phyloP scores from a whole-genome alignment of 495 filamentous ascomycete species.

The Lepraria neglecta region DNA sequence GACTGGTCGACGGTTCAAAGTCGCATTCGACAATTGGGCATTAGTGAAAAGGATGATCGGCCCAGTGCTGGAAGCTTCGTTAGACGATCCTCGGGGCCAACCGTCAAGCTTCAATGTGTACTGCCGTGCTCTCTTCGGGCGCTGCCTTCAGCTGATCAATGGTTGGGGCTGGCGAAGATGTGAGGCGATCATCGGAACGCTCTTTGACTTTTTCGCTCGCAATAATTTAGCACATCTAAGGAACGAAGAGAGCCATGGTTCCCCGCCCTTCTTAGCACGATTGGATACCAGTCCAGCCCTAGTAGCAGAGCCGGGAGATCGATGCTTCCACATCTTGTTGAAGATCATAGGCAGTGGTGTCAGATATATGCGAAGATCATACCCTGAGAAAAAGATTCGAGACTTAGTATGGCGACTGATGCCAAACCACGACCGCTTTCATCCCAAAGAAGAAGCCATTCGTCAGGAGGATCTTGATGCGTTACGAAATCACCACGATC shows the following conservation, averaged over 20 bases:
- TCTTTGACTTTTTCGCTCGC: constrained; percentile 88
- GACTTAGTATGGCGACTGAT: constrained; percentile 73
- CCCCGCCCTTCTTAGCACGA: constrained; percentile 70
- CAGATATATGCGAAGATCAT: constrained; percentile 49
- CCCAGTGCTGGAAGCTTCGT: constrained; percentile 61
- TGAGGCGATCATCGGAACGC: constrained; percentile 64
- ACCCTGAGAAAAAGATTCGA: constrained; percentile 64
- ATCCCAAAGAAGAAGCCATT: constrained; percentile 74
- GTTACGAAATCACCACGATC: constrained; percentile 86
- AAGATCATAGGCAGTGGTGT: constrained; percentile 74
- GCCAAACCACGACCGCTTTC: constrained; percentile 81
- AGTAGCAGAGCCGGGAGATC: constrained; percentile 58
- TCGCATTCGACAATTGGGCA: constrained; percentile 62
- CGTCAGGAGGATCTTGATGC: constrained; percentile 73
- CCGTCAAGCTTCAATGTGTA: constrained; percentile 72
- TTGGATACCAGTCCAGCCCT: constrained; percentile 59
- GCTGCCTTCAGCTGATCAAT: constrained; percentile 73
- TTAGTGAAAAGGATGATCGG: constrained; percentile 58
- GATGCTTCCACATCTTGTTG: constrained; percentile 88
- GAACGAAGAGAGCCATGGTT: constrained; percentile 69
- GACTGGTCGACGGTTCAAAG: constrained; percentile 48
- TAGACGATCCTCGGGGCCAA: constrained; percentile 45
- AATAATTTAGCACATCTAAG: constrained; percentile 65
- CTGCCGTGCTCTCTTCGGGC: constrained; percentile 60
- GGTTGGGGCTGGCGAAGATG: constrained; percentile 84